Percentiles rank a stretch among this genome's conserved stretches.
These are phyloP conservation scores for Ganoderma lucidum DNA, from an alignment of 1,284 basidiomycete species.

Conservation along the genomic window DNA sequence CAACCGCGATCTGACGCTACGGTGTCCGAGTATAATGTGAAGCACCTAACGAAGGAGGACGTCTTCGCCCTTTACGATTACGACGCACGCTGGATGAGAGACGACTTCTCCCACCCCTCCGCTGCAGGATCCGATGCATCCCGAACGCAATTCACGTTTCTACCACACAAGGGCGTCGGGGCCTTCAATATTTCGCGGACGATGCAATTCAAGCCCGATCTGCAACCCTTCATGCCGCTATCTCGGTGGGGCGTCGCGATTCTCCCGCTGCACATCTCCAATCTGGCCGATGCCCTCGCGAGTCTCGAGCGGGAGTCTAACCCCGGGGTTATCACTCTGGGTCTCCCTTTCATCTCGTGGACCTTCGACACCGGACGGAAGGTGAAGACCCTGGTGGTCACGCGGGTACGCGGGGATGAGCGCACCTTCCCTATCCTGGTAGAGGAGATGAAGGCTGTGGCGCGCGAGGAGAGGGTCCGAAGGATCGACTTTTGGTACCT, in stretches of 20 bases:
- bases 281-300: slow-evolving; percentile 16
- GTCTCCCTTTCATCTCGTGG: slow-evolving; percentile 7
- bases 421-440: slow-evolving; percentile 52
- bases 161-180: slow-evolving; percentile 55
- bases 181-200: slow-evolving; percentile 47
- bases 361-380: slow-evolving; percentile 40
- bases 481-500: slow-evolving; percentile 67
- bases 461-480: slow-evolving; percentile 48
- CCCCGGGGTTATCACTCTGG: neutral
- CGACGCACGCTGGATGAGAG: slow-evolving; percentile 34
- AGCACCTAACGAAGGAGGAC: slow-evolving; percentile 34
- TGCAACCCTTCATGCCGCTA: slow-evolving; percentile 27
- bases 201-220: slow-evolving; percentile 30
- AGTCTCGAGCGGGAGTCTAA: neutral
- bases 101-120: slow-evolving; percentile 30
- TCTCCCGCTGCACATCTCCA: slow-evolving; percentile 15
- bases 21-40: slow-evolving; percentile 6
- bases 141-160: slow-evolving; percentile 48
- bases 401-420: slow-evolving; percentile 51
- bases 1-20: neutral
- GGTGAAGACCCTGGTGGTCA: slow-evolving; percentile 54
- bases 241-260: slow-evolving; percentile 52
- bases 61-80: slow-evolving; percentile 32
- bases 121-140: slow-evolving; percentile 12
- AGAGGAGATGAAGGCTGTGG: slow-evolving; percentile 46